phyloP scores from a whole-genome alignment of 2,329 filamentous ascomycete genomes.

The Trichoderma sp. region DNA sequence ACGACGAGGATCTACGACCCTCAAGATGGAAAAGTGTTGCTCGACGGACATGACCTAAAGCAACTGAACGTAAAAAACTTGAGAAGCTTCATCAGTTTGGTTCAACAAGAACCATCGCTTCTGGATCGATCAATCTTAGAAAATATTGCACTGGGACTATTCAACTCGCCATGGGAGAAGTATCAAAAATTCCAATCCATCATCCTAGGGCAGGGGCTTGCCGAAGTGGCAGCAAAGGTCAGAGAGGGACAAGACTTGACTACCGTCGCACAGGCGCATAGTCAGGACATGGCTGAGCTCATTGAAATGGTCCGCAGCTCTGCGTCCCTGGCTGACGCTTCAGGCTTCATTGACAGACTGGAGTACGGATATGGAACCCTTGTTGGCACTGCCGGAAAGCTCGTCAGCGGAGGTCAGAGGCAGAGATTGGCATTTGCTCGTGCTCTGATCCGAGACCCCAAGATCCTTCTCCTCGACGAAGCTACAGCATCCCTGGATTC shows the following conservation, averaged over 20 bases:
- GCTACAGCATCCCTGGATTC: conserved; percentile 63
- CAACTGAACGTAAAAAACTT: conserved; percentile 49
- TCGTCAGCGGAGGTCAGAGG: conserved; percentile 61
- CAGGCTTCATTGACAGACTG: conserved; percentile 54
- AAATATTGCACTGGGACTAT: conserved; percentile 53
- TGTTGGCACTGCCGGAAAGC: conserved; percentile 55
- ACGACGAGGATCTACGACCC: conserved; percentile 61
- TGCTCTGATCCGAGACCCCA: conserved; percentile 57
- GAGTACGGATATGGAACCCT: conserved; percentile 56
- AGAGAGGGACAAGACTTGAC: conserved; percentile 52
- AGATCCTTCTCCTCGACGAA: conserved; percentile 62
- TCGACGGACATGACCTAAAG: conserved; percentile 52
- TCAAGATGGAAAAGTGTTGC: conserved; percentile 46
- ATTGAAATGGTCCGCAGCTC: conserved; percentile 17
- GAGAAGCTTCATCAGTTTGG: conserved; percentile 45
- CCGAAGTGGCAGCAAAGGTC: conserved; percentile 53
- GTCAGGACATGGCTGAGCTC: conserved; percentile 45
- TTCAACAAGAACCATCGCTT: conserved; percentile 49
- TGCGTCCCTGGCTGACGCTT: conserved; percentile 57
- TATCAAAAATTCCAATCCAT: conserved; percentile 44
- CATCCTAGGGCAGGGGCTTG: conserved; percentile 52
- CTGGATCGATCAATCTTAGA: conserved; percentile 50
- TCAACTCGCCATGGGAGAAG: conserved; percentile 44
- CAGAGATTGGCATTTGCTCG: conserved; percentile 62
- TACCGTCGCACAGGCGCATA: conserved; percentile 44